phyloP scores from a whole-genome alignment of 2,329 filamentous ascomycete species.

The Tolypocladium sp. region DNA sequence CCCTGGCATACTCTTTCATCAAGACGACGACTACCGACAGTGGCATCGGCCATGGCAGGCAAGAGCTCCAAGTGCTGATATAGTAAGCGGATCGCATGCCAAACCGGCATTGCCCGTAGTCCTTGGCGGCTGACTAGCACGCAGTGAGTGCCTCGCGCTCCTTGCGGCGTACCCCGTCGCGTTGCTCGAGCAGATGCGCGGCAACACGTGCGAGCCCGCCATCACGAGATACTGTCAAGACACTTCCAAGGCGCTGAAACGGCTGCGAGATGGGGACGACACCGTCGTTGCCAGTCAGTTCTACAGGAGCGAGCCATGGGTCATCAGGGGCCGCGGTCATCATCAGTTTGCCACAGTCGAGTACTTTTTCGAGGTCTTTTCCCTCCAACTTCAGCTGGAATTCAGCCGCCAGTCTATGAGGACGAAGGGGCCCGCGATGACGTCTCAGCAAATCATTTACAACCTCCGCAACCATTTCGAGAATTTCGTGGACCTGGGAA shows the following conservation, averaged over 20 bases:
- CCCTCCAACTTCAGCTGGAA: conserved; percentile 14
- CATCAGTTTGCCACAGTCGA: conserved; percentile 5
- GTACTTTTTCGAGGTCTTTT: conserved; percentile 17
- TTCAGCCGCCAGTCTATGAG: conserved; percentile 6
- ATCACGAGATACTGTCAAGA: conserved; percentile 13
- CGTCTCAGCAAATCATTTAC: conserved; percentile 14
- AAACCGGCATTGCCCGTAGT: no score
- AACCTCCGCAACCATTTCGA: conserved; percentile 17
- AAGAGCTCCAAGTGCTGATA: conserved; percentile 9
- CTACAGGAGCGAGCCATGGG: neutral
- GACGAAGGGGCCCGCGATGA: conserved; percentile 6
- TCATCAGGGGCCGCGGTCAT: neutral
- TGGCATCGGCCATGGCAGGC: neutral
- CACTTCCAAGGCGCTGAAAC: conserved; percentile 8
- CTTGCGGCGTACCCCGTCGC: conserved; percentile 16
- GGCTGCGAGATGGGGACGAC: conserved; percentile 6
- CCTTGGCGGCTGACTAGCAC: conserved; percentile 1
- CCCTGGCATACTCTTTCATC: conserved; percentile 12
- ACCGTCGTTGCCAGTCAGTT: neutral
- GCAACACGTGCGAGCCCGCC: conserved; percentile 14
- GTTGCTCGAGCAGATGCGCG: conserved; percentile 12
- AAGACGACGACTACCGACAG: conserved; percentile 7
- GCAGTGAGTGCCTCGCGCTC: conserved; percentile 16
- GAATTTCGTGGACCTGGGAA: conserved; percentile 11
- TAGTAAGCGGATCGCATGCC: conserved; percentile 9